These are phyloP conservation scores for Ganoderma sp. DNA, from an alignment of 1,284 basidiomycete genomes.

Conservation along the genomic window DNA sequence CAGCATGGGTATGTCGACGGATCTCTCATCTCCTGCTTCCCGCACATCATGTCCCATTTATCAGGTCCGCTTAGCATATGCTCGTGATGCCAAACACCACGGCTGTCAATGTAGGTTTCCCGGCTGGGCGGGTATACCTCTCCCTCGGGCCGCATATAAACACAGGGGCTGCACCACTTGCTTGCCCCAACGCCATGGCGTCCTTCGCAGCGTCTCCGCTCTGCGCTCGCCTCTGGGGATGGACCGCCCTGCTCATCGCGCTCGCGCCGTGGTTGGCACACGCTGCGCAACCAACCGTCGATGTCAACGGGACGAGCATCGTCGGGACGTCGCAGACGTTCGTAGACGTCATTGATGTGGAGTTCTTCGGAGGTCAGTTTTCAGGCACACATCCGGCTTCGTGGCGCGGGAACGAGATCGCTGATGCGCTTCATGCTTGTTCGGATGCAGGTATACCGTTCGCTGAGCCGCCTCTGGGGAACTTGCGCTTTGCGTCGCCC, in stretches of 20 bases:
- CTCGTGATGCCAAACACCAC: not conserved
- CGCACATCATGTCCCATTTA: not conserved
- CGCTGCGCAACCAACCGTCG: not conserved
- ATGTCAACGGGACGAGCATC: conserved; percentile 2
- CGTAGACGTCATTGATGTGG: conserved; percentile 2
- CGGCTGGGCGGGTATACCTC: not conserved
- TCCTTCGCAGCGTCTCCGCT: not conserved
- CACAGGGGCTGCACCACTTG: not conserved
- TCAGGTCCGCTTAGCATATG: not conserved
- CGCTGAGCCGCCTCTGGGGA: conserved; percentile 38
- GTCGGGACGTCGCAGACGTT: conserved; percentile 4
- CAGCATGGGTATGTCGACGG: not conserved
- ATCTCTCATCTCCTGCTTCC: not conserved
- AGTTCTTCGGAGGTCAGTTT: conserved; percentile 34
- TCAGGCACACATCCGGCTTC: not conserved
- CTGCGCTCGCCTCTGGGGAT: not conserved
- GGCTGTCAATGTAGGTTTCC: not conserved
- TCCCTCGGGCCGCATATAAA: not conserved
- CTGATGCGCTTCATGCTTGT: not conserved
- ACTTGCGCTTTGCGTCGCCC: conserved; percentile 36
- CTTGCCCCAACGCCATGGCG: not conserved
- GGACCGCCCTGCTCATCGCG: not conserved
- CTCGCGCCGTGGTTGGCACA: not conserved
- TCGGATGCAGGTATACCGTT: conserved; percentile 38
- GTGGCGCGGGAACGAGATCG: not conserved